phyloP scores from a whole-genome alignment of 1,284 basidiomycete genomes.

The Ganoderma lingzhi region DNA sequence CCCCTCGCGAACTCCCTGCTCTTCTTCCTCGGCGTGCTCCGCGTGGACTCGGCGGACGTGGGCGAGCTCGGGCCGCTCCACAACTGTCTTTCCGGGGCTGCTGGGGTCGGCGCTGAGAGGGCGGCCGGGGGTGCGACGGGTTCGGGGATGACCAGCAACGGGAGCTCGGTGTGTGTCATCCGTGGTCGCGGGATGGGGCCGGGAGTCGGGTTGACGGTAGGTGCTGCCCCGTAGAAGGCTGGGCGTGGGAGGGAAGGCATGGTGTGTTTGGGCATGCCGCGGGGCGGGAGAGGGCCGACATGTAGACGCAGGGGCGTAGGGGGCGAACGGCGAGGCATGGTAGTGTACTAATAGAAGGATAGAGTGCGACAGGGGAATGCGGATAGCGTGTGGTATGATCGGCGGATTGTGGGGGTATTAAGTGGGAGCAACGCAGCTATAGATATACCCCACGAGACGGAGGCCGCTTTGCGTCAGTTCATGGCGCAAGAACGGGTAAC shows the following conservation, averaged over 20 bases:
- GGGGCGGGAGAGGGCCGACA: slow-evolving; percentile 40
- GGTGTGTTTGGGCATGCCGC: slow-evolving; percentile 41
- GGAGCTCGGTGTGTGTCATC: slow-evolving; percentile 32
- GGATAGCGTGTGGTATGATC: slow-evolving; percentile 14
- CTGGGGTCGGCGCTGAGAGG: background rate
- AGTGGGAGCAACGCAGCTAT: slow-evolving; percentile 24
- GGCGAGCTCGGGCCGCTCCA: slow-evolving; percentile 37
- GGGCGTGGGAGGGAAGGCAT: slow-evolving; percentile 44
- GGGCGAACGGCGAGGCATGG: slow-evolving; percentile 39
- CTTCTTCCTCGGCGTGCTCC: slow-evolving; percentile 25
- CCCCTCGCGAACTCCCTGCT: slow-evolving; percentile 34
- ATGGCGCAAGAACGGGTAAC: background rate
- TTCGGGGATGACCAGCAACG: slow-evolving; percentile 28
- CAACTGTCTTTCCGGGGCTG: slow-evolving; percentile 10
- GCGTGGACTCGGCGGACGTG: slow-evolving; percentile 32
- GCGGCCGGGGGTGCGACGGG: slow-evolving; percentile 3
- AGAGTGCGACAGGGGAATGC: slow-evolving; percentile 1
- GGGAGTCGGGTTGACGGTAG: slow-evolving; percentile 5
- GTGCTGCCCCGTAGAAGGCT: slow-evolving; percentile 37
- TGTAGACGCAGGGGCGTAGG: slow-evolving; percentile 43
- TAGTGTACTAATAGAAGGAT: background rate
- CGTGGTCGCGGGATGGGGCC: slow-evolving; percentile 37
- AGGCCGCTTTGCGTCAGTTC: slow-evolving; percentile 7
- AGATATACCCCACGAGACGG: background rate
- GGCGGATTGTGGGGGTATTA: slow-evolving; percentile 1